Percentiles rank a stretch among this genome's conserved stretches.
Evolutionary conservation across 2,329 filamentous ascomycete genomes (phyloP).

Genomic region (Hirsutella minnesotensis): DNA sequence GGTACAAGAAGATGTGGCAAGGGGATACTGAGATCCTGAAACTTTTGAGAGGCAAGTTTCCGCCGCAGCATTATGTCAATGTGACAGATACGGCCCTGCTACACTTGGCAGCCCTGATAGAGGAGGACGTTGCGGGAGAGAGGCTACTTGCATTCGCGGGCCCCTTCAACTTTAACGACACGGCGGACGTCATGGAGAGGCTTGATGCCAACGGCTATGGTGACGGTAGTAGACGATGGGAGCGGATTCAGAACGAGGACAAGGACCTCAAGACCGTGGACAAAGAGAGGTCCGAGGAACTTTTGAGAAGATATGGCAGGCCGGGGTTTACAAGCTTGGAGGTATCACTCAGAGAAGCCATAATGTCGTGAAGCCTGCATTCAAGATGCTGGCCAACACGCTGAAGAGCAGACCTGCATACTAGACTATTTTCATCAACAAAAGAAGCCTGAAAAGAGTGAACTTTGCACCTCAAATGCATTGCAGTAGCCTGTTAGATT

Average conservation of each 20-base stretch:
- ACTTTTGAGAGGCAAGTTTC: background rate
- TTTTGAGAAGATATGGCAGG: slow-evolving; percentile 1
- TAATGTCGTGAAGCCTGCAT: background rate
- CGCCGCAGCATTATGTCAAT: slow-evolving; percentile 8
- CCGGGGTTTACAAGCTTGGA: slow-evolving; percentile 1
- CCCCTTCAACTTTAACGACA: slow-evolving; percentile 9
- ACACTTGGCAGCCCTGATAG: slow-evolving; percentile 13
- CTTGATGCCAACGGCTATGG: background rate
- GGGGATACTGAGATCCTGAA: background rate
- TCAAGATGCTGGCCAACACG: too few species aligned
- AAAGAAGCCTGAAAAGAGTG: too few species aligned
- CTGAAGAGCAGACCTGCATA: too few species aligned
- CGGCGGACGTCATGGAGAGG: background rate
- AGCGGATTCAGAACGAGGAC: background rate
- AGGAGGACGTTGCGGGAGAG: slow-evolving; percentile 10
- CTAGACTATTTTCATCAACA: too few species aligned
- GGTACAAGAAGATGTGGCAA: slow-evolving; percentile 1
- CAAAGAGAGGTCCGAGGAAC: background rate
- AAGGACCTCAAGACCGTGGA: background rate
- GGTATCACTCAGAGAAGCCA: background rate
- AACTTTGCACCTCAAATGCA: too few species aligned
- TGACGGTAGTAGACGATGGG: background rate
- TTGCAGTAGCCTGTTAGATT: too few species aligned
- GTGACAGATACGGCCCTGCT: slow-evolving; percentile 12
- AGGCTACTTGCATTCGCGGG: slow-evolving; percentile 13